Evolutionary conservation across 202 grass and related monocot species (phyloP).

Genomic region (Sporobolus alterniflorus): DNA sequence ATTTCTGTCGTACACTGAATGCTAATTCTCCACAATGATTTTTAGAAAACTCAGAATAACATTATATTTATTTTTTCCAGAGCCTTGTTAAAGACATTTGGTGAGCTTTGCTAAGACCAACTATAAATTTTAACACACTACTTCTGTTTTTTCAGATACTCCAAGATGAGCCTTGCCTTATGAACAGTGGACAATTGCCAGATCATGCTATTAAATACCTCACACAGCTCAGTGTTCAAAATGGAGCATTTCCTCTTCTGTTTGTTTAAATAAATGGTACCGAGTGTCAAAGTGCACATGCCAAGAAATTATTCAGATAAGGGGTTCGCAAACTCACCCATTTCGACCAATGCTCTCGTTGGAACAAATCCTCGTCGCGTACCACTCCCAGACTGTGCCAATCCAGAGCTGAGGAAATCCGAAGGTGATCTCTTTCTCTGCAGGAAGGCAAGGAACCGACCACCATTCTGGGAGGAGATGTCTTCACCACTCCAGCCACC

Average conservation of each 20-base stretch:
- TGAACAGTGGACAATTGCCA: no score
- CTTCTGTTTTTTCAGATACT: no score
- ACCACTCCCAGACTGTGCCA: slow-evolving; percentile 14
- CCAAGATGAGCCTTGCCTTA: no score
- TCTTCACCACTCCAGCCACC: slow-evolving; percentile 42
- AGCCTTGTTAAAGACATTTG: no score
- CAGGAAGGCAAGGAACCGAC: slow-evolving; percentile 10
- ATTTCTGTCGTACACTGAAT: no score
- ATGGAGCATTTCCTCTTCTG: neutral
- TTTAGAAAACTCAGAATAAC: no score
- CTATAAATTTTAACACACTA: no score
- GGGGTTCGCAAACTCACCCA: slow-evolving; percentile 26
- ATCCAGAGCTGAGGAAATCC: slow-evolving; percentile 37
- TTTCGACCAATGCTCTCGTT: slow-evolving; percentile 31
- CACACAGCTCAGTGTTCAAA: no score
- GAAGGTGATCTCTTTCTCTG: slow-evolving; percentile 54
- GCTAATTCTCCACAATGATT: no score
- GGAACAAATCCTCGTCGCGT: slow-evolving; percentile 37
- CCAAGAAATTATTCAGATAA: neutral
- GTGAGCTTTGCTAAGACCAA: no score
- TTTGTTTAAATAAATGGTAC: neutral
- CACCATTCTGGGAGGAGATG: slow-evolving; percentile 42
- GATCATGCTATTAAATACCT: no score
- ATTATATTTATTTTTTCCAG: no score
- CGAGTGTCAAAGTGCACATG: neutral